Evolutionary conservation across 2,329 filamentous ascomycete species (phyloP).

Genomic region (Colletotrichum abscissum): DNA sequence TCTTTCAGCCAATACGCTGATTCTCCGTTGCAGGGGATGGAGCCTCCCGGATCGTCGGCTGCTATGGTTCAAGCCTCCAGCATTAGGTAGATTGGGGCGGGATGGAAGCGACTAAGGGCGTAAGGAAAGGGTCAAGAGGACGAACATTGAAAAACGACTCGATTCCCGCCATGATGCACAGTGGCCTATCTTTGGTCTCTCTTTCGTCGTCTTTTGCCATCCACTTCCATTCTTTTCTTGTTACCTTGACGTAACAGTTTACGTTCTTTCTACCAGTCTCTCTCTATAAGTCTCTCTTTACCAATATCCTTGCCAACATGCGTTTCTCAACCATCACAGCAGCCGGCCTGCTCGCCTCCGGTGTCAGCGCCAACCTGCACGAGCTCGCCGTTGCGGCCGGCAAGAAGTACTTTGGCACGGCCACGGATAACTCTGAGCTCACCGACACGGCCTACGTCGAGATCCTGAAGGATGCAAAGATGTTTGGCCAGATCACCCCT

Average conservation of each 20-base stretch:
- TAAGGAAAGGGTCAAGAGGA: not conserved
- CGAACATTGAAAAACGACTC: constrained; percentile 15
- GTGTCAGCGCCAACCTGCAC: constrained; percentile 48
- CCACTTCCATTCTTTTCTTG: constrained; percentile 16
- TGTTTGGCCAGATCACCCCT: constrained; percentile 74
- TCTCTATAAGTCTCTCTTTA: constrained; percentile 8
- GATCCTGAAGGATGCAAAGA: constrained; percentile 66
- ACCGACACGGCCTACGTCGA: constrained; percentile 65
- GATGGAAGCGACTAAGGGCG: not conserved
- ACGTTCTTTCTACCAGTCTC: not conserved
- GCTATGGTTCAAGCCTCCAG: constrained; percentile 10
- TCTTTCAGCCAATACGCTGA: not conserved
- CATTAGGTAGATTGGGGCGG: constrained; percentile 18
- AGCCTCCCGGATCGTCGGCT: constrained; percentile 21
- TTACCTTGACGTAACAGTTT: not conserved
- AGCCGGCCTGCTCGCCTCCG: constrained; percentile 31
- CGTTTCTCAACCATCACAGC: constrained; percentile 28
- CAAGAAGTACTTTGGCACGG: constrained; percentile 70
- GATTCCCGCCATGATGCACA: not conserved
- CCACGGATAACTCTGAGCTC: constrained; percentile 65
- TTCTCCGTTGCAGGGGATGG: not conserved
- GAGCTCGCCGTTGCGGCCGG: constrained; percentile 42
- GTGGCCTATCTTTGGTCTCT: not conserved
- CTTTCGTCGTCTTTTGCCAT: constrained; percentile 19
- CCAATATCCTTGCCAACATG: not conserved